Evolutionary conservation across 2,329 filamentous ascomycete species (phyloP).

Genomic region (Aspergillus sp.): DNA sequence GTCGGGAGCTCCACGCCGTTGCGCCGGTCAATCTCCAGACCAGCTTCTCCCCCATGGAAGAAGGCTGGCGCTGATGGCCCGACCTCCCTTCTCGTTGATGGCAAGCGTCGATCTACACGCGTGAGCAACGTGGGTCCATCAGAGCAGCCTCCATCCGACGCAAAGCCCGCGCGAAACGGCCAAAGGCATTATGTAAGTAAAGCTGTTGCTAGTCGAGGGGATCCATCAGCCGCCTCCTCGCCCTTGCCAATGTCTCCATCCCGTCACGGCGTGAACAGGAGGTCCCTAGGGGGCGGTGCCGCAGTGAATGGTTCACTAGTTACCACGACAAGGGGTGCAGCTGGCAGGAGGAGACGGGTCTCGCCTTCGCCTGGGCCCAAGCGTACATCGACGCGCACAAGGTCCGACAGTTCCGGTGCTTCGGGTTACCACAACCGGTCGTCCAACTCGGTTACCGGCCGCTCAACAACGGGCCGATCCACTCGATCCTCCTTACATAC

Average conservation of each 20-base stretch:
- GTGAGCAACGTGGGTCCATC: conserved; percentile 52
- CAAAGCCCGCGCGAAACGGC: conserved; percentile 50
- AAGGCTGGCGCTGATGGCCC: conserved; percentile 82
- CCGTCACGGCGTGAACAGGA: conserved; percentile 36
- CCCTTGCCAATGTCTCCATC: conserved; percentile 36
- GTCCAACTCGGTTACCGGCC: conserved; percentile 25
- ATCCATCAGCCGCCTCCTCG: conserved; percentile 33
- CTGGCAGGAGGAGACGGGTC: conserved; percentile 26
- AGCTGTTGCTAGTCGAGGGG: conserved; percentile 30
- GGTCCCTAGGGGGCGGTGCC: conserved; percentile 33
- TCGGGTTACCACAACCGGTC: conserved; percentile 23
- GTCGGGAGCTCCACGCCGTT: conserved; percentile 41
- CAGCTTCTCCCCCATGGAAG: conserved; percentile 88
- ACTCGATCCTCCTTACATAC: conserved; percentile 32
- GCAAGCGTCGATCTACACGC: conserved; percentile 64
- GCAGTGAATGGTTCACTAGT: conserved; percentile 39
- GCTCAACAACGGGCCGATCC: conserved; percentile 27
- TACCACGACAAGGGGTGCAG: conserved; percentile 27
- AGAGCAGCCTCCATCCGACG: conserved; percentile 54
- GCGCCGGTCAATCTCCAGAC: conserved; percentile 45
- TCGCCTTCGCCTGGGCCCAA: conserved; percentile 36
- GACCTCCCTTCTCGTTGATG: conserved; percentile 74
- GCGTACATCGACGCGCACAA: conserved; percentile 31
- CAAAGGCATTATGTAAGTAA: conserved; percentile 40
- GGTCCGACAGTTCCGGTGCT: conserved; percentile 36